phyloP scores from a whole-genome alignment of 768 basidiomycete genomes.

The Sarcodon sp. region DNA sequence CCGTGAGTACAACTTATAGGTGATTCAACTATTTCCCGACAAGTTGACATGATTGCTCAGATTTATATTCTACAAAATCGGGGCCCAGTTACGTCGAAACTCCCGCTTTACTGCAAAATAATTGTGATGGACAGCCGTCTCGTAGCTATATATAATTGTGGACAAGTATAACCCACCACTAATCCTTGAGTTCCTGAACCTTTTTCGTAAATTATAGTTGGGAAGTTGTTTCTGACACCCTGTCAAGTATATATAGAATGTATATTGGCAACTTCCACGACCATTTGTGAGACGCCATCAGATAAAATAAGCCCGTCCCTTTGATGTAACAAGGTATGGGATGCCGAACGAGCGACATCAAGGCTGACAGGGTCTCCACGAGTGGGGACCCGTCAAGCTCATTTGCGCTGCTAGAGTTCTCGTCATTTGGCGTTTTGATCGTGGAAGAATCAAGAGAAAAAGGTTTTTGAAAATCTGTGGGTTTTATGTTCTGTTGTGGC shows the following conservation, averaged over 20 bases:
- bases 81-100: slow-evolving; percentile 27
- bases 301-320: slow-evolving; percentile 46
- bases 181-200: no score
- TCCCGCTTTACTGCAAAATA: slow-evolving; percentile 26
- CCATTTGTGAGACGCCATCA: slow-evolving; percentile 30
- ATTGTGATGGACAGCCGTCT: neutral
- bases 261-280: no score
- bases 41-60: slow-evolving; percentile 12
- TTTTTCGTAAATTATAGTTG: no score
- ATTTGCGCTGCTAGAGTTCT: slow-evolving; percentile 41
- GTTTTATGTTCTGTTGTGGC: neutral
- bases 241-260: neutral
- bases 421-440: slow-evolving; percentile 26
- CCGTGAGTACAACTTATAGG: slow-evolving; percentile 27
- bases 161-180: no score
- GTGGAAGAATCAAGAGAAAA: slow-evolving; percentile 14
- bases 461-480: neutral
- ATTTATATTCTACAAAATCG: slow-evolving; percentile 35
- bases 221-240: neutral
- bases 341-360: slow-evolving; percentile 60
- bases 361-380: slow-evolving; percentile 24
- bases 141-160: no score
- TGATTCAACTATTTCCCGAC: neutral
- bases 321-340: slow-evolving; percentile 42
- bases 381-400: slow-evolving; percentile 28